Evolutionary conservation across 345 rosid species (phyloP), one percentile per base, ranked within the genome.

Genomic region (Zanthoxylum bungeanum): DNA sequence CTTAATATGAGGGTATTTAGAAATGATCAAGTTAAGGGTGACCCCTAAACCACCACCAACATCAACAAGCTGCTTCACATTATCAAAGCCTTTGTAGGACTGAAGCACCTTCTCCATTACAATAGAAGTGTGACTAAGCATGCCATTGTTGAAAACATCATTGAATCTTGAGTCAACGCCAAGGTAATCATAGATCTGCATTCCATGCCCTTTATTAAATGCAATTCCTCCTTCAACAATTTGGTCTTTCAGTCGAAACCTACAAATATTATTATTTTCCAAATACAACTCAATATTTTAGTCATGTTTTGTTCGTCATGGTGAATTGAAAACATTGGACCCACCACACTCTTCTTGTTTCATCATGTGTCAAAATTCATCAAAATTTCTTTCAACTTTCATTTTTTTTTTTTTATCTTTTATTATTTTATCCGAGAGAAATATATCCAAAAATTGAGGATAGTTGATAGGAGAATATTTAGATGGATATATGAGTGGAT

Each of bases 1-100:
- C 47, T 79, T 78, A 17, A 83, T 72, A 1, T 76, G 77, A 36
- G 89, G 86, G 46, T 72, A 77, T 52, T 78, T 81, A 16, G 85
- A 75, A 40, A 77, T 39, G 19, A 81, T 81, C 56, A 71, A 57
- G 44, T 47, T 65, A n/a, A n/a, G n/a, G n/a, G n/a, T n/a, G n/a
- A n/a, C n/a, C n/a, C n/a, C n/a, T n/a, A n/a, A n/a, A n/a, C n/a
- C n/a, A n/a, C n/a, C n/a, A n/a, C n/a, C n/a, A n/a, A 12, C n/a
- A n/a, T n/a, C n/a, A n/a, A n/a, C n/a, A n/a, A n/a, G n/a, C n/a
- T n/a, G n/a, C n/a, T n/a, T 10, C 2, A 60, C 40, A 30, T 40
- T 22, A 39, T 60, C 9, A 40, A 3, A 60, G 10, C 64, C 42
- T 60, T 22, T 28, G 64, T 60, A 60, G 9, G n/a, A 10, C 2